Evolutionary conservation across 768 basidiomycete species (phyloP), one percentile per base, ranked within the genome.

Genomic region (Brasilioporus rufonigricans): DNA sequence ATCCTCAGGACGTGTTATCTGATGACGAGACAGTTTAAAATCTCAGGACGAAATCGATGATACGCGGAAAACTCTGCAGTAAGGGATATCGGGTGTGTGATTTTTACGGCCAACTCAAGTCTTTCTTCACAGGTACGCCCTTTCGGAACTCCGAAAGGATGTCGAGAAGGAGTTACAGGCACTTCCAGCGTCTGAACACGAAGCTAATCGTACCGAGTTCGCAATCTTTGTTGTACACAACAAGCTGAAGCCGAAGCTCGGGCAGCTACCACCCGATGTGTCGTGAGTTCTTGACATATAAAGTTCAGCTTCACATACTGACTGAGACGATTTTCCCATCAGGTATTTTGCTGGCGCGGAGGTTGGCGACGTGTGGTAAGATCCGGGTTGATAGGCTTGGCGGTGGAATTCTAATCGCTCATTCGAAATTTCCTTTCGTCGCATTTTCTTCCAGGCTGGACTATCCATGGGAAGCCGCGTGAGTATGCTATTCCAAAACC

Each of bases 201-300:
- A 87, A n/a, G 80, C 80, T 1, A 73, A 85, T 19, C 80, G 82
- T 56, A 94, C 96, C 26, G 77, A 89, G 68, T 93, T 99, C 56
- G 95, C 83, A 1, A 77, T 98, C 59, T 99, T 98, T 65, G 96
- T 98, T 44, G 91, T 95, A 24, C 91, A 94, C 73, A 92, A 94
- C 77, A 98, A 98, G 76, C 77, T 85, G 57, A 98, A 98, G 74
- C 76, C 78, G 31, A 99, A 99, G 75, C 68, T 85, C 33, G 94
- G 84, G 26, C 73, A 82, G 43, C 73, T 99, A 35, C 90, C 93
- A 3, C 61, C 76, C 2, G 81, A 82, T 55, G 76, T 79, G 26
- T 81, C 79, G 89, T 92, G 66, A 67, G 83, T 73, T 18, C 48
- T 26, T 23, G 53, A 24, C 33, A 44, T 23, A 18, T 44, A n/a